Percentiles rank a stretch among this genome's conserved stretches.
phyloP scores from a whole-genome alignment of 345 rosid species.

The Bretschneidera sinensis region DNA sequence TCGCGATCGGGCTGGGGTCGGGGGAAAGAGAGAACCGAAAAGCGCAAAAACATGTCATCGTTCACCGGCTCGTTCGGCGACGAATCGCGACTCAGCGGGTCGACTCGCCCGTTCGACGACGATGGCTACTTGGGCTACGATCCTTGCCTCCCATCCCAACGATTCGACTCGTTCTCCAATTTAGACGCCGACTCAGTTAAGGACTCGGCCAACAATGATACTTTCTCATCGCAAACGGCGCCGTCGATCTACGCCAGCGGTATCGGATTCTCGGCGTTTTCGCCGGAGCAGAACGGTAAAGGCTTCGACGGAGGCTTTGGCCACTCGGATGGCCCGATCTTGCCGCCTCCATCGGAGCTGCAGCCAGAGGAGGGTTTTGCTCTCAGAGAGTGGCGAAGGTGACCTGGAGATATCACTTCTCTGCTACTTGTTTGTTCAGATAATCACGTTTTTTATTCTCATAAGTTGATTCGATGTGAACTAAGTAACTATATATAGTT shows the following conservation, averaged over 20 bases:
- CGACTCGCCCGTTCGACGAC: too few relatives aligned
- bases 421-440: neutral
- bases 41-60: constrained; percentile 35
- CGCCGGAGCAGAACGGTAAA: constrained; percentile 31
- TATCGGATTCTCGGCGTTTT: constrained; percentile 33
- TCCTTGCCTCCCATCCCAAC: constrained; percentile 49
- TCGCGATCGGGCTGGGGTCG: constrained; percentile 14
- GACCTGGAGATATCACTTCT: constrained; percentile 14
- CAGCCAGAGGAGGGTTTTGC: constrained; percentile 62
- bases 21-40: neutral
- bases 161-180: constrained; percentile 42
- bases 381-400: constrained; percentile 88
- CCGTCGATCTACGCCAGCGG: constrained; percentile 22
- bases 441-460: neutral
- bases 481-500: too few relatives aligned
- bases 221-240: constrained; percentile 30
- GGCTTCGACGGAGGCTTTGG: constrained; percentile 25
- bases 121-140: constrained; percentile 45
- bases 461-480: neutral
- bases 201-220: constrained; percentile 34
- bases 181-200: constrained; percentile 37
- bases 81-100: too few relatives aligned
- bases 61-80: constrained; percentile 20
- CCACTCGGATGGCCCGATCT: constrained; percentile 36
- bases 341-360: constrained; percentile 52